Conservation (phyloP, 345 rosid species). For the Xanthoceras sorbifolium region DNA sequence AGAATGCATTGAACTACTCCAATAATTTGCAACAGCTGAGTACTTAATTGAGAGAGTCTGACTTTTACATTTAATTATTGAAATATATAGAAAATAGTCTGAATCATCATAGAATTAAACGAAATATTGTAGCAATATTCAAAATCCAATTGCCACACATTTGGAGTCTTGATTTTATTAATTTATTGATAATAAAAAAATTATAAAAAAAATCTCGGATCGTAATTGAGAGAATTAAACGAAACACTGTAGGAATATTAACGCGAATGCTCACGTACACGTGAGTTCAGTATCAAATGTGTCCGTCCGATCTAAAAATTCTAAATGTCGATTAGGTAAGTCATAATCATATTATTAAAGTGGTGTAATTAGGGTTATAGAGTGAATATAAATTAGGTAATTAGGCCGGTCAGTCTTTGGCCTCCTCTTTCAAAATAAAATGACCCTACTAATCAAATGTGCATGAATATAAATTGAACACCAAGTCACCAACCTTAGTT, state of each 20-base stretch:
- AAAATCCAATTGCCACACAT: too few relatives aligned
- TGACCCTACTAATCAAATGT: slow-evolving; percentile 11
- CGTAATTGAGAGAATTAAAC: not conserved
- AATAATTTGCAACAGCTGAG: not conserved
- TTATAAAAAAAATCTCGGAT: too few relatives aligned
- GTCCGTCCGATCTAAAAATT: not conserved
- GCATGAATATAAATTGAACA: not conserved
- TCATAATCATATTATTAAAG: slow-evolving; percentile 2
- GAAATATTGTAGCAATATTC: too few relatives aligned
- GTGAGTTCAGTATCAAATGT: slow-evolving; percentile 2
- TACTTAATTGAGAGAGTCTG: too few relatives aligned
- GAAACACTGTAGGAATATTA: not conserved
- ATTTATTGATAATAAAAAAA: too few relatives aligned
- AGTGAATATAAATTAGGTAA: slow-evolving; percentile 9
- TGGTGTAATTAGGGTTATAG: slow-evolving; percentile 16
- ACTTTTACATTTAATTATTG: too few relatives aligned
- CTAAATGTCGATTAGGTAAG: slow-evolving; percentile 17
- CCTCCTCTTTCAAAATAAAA: not conserved
- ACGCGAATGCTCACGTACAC: not conserved
- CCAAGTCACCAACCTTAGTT: not conserved
- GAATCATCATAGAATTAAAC: too few relatives aligned
- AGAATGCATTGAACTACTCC: not conserved
- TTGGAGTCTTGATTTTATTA: too few relatives aligned
- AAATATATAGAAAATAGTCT: too few relatives aligned
- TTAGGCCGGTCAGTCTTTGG: slow-evolving; percentile 22